Conservation (phyloP, 441 rosid genomes). For the Populus hybrid region DNA sequence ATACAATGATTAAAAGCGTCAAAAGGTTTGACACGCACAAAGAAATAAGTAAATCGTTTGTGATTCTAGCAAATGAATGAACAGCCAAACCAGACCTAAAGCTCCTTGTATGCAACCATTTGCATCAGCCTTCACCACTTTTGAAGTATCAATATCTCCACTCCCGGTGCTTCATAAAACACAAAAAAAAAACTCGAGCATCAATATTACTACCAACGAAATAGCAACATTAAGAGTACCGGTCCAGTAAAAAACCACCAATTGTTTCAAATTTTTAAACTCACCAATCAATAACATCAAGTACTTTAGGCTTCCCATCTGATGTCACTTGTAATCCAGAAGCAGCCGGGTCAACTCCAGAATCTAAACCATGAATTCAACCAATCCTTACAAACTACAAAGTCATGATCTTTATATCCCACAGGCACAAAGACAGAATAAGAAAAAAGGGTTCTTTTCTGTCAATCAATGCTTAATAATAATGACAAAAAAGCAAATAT, state of each 20-base stretch:
- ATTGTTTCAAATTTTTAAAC: background rate
- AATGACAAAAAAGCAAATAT: background rate
- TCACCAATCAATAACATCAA: constrained; percentile 93
- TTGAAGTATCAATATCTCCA: constrained; percentile 95
- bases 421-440: background rate
- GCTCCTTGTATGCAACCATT: constrained; percentile 80
- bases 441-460: too few relatives aligned
- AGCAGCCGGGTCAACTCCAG: constrained; percentile 97
- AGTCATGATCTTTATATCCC: background rate
- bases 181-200: background rate
- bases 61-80: background rate
- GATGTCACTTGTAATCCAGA: constrained; percentile 85
- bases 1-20: background rate
- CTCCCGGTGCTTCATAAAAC: constrained; percentile 71
- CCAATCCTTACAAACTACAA: background rate
- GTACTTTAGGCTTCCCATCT: constrained; percentile 91
- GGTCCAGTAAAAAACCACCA: background rate
- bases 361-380: constrained; percentile 43
- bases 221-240: background rate
- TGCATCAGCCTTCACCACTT: constrained; percentile 74
- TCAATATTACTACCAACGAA: background rate
- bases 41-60: background rate
- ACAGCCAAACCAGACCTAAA: constrained; percentile 51
- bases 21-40: background rate
- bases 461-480: background rate